Conservation (phyloP, 2,329 filamentous ascomycete genomes). For the Xylaria sp. region DNA sequence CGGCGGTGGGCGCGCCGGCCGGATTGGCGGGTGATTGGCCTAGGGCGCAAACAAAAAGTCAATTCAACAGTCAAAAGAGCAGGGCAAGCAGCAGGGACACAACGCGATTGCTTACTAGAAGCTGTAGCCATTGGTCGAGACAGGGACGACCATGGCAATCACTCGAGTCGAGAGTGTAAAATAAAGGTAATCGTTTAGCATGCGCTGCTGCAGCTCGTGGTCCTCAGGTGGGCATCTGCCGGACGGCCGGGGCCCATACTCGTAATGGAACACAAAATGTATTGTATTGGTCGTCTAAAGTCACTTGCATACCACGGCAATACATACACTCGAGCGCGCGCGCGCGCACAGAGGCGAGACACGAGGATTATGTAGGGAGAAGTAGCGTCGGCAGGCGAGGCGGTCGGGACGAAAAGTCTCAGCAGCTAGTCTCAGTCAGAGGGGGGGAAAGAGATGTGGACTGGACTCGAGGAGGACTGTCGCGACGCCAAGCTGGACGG, state of each 20-base stretch:
- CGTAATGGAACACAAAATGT: conserved; percentile 41
- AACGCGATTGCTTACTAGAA: conserved; percentile 42
- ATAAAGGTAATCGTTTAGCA: conserved; percentile 36
- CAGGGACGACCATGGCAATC: conserved; percentile 46
- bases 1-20: conserved; percentile 42
- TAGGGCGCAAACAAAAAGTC: conserved; percentile 38
- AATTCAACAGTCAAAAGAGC: conserved; percentile 31
- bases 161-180: conserved; percentile 22
- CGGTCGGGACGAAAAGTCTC: conserved; percentile 14
- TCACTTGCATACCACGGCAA: conserved; percentile 46
- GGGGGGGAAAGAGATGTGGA: neutral
- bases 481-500: conserved; percentile 29
- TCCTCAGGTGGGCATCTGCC: conserved; percentile 41
- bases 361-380: conserved; percentile 10
- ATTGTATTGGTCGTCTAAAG: conserved; percentile 22
- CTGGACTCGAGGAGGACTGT: conserved; percentile 27
- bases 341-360: conserved; percentile 26
- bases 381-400: conserved; percentile 21
- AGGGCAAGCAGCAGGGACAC: conserved; percentile 1
- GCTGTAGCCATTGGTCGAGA: conserved; percentile 47
- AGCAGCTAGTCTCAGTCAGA: conserved; percentile 14
- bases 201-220: conserved; percentile 31
- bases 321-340: conserved; percentile 15
- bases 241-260: conserved; percentile 46
- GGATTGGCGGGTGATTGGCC: conserved; percentile 47